Evolutionary conservation across 2,329 filamentous ascomycete species (phyloP).

Genomic region (Sarocladiaceae sp.): DNA sequence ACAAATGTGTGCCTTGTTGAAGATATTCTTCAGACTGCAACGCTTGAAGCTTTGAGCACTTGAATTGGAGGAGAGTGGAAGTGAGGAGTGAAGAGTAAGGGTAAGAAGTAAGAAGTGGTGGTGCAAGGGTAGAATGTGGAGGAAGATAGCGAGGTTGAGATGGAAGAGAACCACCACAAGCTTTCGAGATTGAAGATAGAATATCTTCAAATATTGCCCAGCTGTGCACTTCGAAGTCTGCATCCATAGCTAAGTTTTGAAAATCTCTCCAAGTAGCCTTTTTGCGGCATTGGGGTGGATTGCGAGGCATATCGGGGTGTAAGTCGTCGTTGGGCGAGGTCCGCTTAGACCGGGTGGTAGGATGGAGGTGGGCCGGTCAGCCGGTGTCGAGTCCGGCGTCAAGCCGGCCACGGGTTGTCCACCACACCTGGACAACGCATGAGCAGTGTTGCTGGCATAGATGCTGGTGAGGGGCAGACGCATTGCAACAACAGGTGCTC

Average conservation of each 20-base stretch:
- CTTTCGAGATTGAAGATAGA: neutral
- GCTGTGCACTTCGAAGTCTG: too few relatives aligned
- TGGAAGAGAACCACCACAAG: neutral
- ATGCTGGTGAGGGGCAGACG: too few relatives aligned
- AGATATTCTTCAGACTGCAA: too few relatives aligned
- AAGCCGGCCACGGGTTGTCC: neutral
- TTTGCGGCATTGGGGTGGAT: neutral
- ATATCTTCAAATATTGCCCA: too few relatives aligned
- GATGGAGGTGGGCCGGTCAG: constrained; percentile 1
- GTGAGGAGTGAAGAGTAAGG: neutral
- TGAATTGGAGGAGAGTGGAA: neutral
- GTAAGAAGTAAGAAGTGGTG: neutral
- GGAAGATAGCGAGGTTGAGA: neutral
- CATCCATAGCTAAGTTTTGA: too few relatives aligned
- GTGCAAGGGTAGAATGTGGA: neutral
- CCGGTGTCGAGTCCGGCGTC: neutral
- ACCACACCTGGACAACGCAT: too few relatives aligned
- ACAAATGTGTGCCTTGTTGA: too few relatives aligned
- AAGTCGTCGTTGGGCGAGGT: neutral
- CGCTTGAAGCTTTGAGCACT: neutral
- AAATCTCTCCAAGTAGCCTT: too few relatives aligned
- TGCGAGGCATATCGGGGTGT: neutral
- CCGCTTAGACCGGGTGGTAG: neutral
- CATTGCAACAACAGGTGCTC: too few relatives aligned
- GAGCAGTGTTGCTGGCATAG: too few relatives aligned